A percentile compares a stretch with the other conserved stretches of the same genome.
These are phyloP conservation scores for Ustilago xerochloae DNA, from an alignment of 1,284 basidiomycete species.

Conservation along the genomic window DNA sequence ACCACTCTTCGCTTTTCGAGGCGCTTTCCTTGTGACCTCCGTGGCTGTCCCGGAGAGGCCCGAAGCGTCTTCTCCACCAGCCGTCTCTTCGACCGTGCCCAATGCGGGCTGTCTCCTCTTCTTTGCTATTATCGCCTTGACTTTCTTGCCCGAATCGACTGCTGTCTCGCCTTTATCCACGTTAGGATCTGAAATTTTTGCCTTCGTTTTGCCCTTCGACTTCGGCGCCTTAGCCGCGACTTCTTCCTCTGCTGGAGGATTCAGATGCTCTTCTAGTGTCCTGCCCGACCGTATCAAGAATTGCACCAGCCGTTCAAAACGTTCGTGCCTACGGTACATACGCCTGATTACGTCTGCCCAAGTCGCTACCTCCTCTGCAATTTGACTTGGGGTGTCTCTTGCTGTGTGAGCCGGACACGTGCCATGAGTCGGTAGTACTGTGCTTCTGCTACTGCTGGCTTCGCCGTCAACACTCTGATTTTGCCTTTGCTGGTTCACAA, in stretches of 20 bases:
- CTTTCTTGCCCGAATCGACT: background rate
- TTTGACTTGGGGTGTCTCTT: too few relatives aligned
- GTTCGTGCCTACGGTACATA: slow-evolving; percentile 48
- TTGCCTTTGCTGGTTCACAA: slow-evolving; percentile 69
- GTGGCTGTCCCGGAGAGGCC: background rate
- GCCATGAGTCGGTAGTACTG: slow-evolving; percentile 49
- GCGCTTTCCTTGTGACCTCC: slow-evolving; percentile 1
- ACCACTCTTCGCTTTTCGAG: slow-evolving; percentile 6
- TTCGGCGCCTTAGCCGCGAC: background rate
- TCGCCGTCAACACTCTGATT: background rate
- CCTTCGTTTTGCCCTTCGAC: slow-evolving; percentile 4
- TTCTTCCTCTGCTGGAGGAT: background rate
- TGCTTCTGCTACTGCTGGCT: slow-evolving; percentile 3
- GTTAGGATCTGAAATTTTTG: background rate
- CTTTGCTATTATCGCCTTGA: background rate
- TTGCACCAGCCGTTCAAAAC: slow-evolving; percentile 31
- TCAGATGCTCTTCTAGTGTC: slow-evolving; percentile 15
- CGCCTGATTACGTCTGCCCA: slow-evolving; percentile 55
- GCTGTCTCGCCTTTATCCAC: background rate
- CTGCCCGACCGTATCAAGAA: slow-evolving; percentile 22
- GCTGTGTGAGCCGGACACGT: slow-evolving; percentile 35
- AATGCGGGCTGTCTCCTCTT: slow-evolving; percentile 6
- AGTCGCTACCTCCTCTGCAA: background rate
- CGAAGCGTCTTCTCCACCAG: background rate
- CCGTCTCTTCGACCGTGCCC: background rate